Conservation (phyloP, 352 stramenopile species). For the Plasmopara halstedii region DNA sequence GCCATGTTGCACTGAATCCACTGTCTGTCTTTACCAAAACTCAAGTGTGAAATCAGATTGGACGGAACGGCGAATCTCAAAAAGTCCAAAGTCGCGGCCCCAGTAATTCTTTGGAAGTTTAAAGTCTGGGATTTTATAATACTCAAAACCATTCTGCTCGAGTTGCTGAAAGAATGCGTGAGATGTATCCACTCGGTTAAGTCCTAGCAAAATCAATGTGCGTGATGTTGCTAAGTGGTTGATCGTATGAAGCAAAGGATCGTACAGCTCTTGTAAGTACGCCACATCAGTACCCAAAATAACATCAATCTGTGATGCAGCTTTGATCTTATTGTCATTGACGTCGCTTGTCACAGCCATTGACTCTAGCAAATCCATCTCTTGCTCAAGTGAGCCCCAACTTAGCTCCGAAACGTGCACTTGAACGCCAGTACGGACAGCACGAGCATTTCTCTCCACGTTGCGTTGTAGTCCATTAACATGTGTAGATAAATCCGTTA, state of each 20-base stretch:
- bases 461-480: conserved; percentile 54
- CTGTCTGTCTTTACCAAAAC: too few species aligned
- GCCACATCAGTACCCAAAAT: conserved; percentile 79
- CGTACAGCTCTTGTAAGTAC: conserved; percentile 69
- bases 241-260: conserved; percentile 61
- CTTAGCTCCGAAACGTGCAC: conserved; percentile 52
- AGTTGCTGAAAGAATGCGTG: conserved; percentile 63
- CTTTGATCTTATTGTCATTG: conserved; percentile 1
- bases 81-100: conserved; percentile 75
- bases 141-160: conserved; percentile 61
- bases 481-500: conserved; percentile 64
- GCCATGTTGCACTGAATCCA: too few species aligned
- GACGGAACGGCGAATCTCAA: conserved; percentile 43
- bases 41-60: too few species aligned
- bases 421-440: conserved; percentile 22
- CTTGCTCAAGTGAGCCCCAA: conserved; percentile 43
- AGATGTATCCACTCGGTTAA: conserved; percentile 65
- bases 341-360: conserved; percentile 11
- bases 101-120: conserved; percentile 44
- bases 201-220: conserved; percentile 61
- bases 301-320: conserved; percentile 37
- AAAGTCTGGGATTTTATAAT: conserved; percentile 74
- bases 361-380: conserved; percentile 34
- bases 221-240: conserved; percentile 24
- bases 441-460: conserved; percentile 33